Evolutionary conservation across 208 protist genomes (phyloP).

Genomic region (Crithidia sp.): DNA sequence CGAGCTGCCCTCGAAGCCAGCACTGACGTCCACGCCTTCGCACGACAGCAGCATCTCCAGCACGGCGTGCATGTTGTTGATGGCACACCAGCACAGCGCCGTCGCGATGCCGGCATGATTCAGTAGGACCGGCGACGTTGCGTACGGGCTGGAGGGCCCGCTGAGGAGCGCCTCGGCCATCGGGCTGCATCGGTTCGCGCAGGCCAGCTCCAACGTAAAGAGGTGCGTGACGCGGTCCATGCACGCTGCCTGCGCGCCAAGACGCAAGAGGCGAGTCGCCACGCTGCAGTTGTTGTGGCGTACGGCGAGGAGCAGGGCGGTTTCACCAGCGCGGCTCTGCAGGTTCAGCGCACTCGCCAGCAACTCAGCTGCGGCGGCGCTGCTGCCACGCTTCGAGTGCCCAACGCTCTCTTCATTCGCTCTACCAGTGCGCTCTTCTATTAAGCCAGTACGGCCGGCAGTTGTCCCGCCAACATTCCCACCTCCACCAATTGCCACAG

Average conservation of each 20-base stretch:
- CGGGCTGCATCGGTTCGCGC: slow-evolving; percentile 60
- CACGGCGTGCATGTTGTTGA: slow-evolving; percentile 73
- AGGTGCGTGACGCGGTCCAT: slow-evolving; percentile 72
- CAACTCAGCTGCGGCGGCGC: slow-evolving; percentile 9
- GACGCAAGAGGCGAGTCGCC: slow-evolving; percentile 59
- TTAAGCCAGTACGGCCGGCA: too few species aligned
- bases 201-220: slow-evolving; percentile 78
- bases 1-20: slow-evolving; percentile 65
- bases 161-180: slow-evolving; percentile 60
- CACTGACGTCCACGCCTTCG: slow-evolving; percentile 56
- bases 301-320: slow-evolving; percentile 64
- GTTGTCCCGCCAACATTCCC: not conserved
- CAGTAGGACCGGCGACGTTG: slow-evolving; percentile 53
- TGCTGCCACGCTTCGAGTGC: not conserved
- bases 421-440: too few species aligned
- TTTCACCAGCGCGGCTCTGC: slow-evolving; percentile 68
- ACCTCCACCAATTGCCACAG: not conserved
- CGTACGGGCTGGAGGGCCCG: slow-evolving; percentile 31
- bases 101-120: slow-evolving; percentile 80
- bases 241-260: slow-evolving; percentile 64
- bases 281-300: slow-evolving; percentile 61
- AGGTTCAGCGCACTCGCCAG: slow-evolving; percentile 65
- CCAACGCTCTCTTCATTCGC: not conserved
- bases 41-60: slow-evolving; percentile 58
- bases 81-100: slow-evolving; percentile 79